A percentile compares a stretch with the other conserved stretches of the same genome.
Evolutionary conservation across 2,329 filamentous ascomycete genomes (phyloP).

Genomic region (Arthrobotrys sphaeroides): DNA sequence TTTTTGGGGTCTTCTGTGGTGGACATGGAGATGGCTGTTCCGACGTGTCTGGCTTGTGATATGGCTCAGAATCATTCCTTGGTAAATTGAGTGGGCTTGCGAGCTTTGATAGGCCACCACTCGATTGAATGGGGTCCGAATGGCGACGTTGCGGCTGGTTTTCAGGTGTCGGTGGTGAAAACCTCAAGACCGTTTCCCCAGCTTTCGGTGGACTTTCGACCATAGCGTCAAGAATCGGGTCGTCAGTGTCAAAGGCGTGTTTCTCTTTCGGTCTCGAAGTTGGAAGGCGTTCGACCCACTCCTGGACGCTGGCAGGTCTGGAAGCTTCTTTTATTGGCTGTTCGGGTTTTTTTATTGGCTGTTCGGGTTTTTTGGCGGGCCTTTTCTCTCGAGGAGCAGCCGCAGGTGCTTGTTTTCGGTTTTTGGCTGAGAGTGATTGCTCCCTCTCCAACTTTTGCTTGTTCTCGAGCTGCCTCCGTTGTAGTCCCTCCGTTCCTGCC

Average conservation of each 20-base stretch:
- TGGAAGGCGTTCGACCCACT: not conserved
- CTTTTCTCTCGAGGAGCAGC: not conserved
- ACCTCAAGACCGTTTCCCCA: not conserved
- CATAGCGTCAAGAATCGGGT: not conserved
- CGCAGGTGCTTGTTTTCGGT: not conserved
- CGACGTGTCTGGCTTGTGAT: no score
- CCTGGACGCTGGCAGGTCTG: not conserved
- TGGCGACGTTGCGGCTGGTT: not conserved
- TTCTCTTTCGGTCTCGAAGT: not conserved
- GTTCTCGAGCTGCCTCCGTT: no score
- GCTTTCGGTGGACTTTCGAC: not conserved
- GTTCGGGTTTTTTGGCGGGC: not conserved
- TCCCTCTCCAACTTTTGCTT: no score
- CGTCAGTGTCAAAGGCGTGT: slow-evolving; percentile 3
- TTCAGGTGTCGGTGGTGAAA: not conserved
- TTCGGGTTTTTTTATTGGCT: no score
- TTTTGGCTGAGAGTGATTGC: no score
- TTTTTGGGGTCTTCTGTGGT: not conserved
- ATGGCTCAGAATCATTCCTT: not conserved
- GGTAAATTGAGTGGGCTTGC: not conserved
- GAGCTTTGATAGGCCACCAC: not conserved
- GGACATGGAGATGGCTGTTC: not conserved
- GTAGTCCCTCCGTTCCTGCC: no score
- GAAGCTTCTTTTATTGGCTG: not conserved
- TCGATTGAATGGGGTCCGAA: not conserved